These are phyloP conservation scores for Erythrophleum fordii DNA, from an alignment of 306 rosid genomes.

Conservation along the genomic window DNA sequence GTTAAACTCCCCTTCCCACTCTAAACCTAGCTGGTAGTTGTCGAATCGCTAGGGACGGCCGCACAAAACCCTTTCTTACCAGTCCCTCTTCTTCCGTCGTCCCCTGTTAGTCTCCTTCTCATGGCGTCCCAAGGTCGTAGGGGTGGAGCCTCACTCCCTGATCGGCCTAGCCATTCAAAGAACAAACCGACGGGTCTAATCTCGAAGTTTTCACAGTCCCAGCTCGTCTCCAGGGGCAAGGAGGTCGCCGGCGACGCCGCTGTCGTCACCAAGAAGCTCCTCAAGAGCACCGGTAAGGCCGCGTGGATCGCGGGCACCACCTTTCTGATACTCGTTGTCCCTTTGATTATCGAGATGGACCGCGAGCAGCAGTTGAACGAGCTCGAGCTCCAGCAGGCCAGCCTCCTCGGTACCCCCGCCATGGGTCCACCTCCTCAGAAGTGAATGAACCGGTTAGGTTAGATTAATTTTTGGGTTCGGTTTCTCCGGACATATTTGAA, in stretches of 20 bases:
- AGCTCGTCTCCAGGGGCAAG: slow-evolving; percentile 60
- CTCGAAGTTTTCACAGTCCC: slow-evolving; percentile 59
- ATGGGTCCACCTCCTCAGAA: slow-evolving; percentile 42
- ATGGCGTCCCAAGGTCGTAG: slow-evolving; percentile 76
- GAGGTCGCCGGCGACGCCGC: slow-evolving; percentile 69
- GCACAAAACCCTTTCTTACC: not conserved
- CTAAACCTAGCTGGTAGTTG: not conserved
- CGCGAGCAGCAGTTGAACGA: slow-evolving; percentile 96
- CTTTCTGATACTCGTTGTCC: slow-evolving; percentile 78
- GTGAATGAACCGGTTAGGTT: slow-evolving; percentile 41
- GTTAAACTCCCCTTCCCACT: not conserved
- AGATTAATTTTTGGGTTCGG: not conserved
- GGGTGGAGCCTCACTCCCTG: slow-evolving; percentile 91
- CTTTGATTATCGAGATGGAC: slow-evolving; percentile 92
- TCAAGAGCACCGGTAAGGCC: slow-evolving; percentile 88
- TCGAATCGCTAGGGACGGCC: not conserved
- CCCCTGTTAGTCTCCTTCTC: no score
- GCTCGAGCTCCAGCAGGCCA: slow-evolving; percentile 92
- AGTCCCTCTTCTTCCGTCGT: not conserved
- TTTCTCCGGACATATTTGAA: not conserved
- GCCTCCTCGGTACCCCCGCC: slow-evolving; percentile 76
- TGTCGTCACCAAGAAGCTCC: slow-evolving; percentile 67
- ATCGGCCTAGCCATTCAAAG: slow-evolving; percentile 54
- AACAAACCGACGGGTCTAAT: slow-evolving; percentile 36
- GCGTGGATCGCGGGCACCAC: slow-evolving; percentile 97